A percentile compares a stretch with the other conserved stretches of the same genome.
Conservation (phyloP, 1,284 basidiomycete genomes). For the Pseudozyma pruni region DNA sequence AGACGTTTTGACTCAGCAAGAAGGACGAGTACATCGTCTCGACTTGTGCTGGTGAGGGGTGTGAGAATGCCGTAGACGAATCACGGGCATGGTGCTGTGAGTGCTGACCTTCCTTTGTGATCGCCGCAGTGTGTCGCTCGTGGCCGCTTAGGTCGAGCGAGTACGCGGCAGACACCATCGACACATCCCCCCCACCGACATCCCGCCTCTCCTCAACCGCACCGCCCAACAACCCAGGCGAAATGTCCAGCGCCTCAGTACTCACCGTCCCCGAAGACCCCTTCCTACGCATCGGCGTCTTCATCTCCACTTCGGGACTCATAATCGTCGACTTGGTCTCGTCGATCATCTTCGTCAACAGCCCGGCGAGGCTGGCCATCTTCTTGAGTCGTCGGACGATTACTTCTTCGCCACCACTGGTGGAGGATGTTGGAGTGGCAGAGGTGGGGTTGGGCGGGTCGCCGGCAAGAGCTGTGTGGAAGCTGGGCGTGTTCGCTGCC, state of each 20-base stretch:
- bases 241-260: slow-evolving; percentile 15
- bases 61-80: not conserved
- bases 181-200: slow-evolving; percentile 14
- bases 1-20: slow-evolving; percentile 31
- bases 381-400: slow-evolving; percentile 32
- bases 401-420: slow-evolving; percentile 15
- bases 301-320: slow-evolving; percentile 5
- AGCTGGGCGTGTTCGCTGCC: slow-evolving; percentile 2
- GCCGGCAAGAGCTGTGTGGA: slow-evolving; percentile 16
- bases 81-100: too few relatives aligned
- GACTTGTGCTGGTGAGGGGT: slow-evolving; percentile 21
- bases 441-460: not conserved
- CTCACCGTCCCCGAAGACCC: slow-evolving; percentile 4
- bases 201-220: not conserved
- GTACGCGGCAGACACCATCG: slow-evolving; percentile 31
- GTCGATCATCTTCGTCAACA: slow-evolving; percentile 45
- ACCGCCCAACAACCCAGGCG: slow-evolving; percentile 19
- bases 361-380: slow-evolving; percentile 31
- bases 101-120: too few relatives aligned
- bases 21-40: slow-evolving; percentile 41
- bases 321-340: slow-evolving; percentile 37
- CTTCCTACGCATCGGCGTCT: slow-evolving; percentile 13
- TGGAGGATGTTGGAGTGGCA: not conserved
- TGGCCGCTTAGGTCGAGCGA: slow-evolving; percentile 36
- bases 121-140: too few relatives aligned